A percentile compares a stretch with the other conserved stretches of the same genome.
phyloP scores from a whole-genome alignment of 805 yeast species.

The Lachancea cidri region DNA sequence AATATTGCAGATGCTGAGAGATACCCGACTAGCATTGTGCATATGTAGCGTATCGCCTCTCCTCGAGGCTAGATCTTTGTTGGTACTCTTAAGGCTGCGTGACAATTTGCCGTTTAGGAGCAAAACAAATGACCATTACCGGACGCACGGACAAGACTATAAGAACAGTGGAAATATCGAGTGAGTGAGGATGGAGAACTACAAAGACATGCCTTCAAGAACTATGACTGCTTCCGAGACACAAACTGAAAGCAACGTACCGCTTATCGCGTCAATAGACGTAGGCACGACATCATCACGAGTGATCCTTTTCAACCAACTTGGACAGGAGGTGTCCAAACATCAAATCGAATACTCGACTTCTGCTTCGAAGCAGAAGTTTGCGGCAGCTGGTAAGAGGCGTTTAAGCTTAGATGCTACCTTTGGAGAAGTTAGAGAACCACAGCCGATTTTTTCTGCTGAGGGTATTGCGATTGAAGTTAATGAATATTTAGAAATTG shows the following conservation, averaged over 20 bases:
- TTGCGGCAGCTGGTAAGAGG: constrained; percentile 42
- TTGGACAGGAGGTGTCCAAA: constrained; percentile 75
- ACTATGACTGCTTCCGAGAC: not conserved
- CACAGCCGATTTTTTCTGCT: constrained; percentile 56
- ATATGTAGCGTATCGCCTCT: not conserved
- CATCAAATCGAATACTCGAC: constrained; percentile 88
- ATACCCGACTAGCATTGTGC: too few species aligned
- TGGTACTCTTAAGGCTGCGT: too few species aligned
- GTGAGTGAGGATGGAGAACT: not conserved
- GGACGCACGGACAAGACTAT: not conserved
- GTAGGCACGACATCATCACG: constrained; percentile 92
- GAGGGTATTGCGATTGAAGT: constrained; percentile 70
- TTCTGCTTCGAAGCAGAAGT: constrained; percentile 52
- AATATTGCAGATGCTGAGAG: not conserved
- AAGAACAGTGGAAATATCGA: not conserved
- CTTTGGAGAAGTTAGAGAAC: constrained; percentile 4
- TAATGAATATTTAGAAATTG: constrained; percentile 55
- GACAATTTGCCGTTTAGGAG: not conserved
- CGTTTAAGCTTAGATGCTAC: constrained; percentile 32
- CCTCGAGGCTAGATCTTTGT: not conserved
- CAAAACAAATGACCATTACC: not conserved
- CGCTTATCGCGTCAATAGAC: constrained; percentile 67
- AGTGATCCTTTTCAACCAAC: constrained; percentile 69
- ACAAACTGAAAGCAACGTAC: constrained; percentile 15
- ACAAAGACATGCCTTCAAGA: not conserved